Conservation (phyloP, 805 yeast species). For the Candida xiaguanensis region DNA sequence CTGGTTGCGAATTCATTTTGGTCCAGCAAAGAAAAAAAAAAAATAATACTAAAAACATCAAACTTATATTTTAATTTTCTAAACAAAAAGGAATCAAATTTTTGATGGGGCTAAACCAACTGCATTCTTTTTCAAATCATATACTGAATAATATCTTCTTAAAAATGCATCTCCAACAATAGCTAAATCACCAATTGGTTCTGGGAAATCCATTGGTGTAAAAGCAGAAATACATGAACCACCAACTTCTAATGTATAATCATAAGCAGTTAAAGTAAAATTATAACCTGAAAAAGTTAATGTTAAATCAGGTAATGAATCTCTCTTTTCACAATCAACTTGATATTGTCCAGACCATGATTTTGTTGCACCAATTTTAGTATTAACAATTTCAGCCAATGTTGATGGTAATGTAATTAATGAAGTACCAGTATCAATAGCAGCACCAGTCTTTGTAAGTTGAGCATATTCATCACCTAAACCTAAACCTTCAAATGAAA, state of each 20-base stretch:
- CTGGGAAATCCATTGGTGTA: constrained; percentile 97
- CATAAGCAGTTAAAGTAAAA: constrained; percentile 85
- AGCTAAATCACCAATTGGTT: constrained; percentile 94
- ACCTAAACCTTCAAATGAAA: constrained; percentile 82
- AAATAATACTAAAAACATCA: background rate
- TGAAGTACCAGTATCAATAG: constrained; percentile 98
- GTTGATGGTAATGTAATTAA: constrained; percentile 92
- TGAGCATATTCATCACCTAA: constrained; percentile 90
- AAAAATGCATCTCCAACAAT: constrained; percentile 97
- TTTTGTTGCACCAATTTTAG: constrained; percentile 96
- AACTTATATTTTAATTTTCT: background rate
- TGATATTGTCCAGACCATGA: constrained; percentile 97
- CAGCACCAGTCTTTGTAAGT: constrained; percentile 85
- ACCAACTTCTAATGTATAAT: constrained; percentile 89
- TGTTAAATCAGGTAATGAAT: constrained; percentile 83
- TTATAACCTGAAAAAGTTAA: constrained; percentile 86
- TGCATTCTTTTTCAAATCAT: constrained; percentile 85
- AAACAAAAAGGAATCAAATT: background rate
- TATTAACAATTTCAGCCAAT: constrained; percentile 89
- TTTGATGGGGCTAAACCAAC: constrained; percentile 87
- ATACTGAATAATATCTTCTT: constrained; percentile 90
- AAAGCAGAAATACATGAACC: constrained; percentile 96
- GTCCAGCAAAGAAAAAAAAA: background rate
- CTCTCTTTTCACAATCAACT: constrained; percentile 85
- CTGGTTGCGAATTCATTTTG: constrained; percentile 3